phyloP scores from a whole-genome alignment of 2,329 filamentous ascomycete genomes.

The Passalora sequoiae region DNA sequence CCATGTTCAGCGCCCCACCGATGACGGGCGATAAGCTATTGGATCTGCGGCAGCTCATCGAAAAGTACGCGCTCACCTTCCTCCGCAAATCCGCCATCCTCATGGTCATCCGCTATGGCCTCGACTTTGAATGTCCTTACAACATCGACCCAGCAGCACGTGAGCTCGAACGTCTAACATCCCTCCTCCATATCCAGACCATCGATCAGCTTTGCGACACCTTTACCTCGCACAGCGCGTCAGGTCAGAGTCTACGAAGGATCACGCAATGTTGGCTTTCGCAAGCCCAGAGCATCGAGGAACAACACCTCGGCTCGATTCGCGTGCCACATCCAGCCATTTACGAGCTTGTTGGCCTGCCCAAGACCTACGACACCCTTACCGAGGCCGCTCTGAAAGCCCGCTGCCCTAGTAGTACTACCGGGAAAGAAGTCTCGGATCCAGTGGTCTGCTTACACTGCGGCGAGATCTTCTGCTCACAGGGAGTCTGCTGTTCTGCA shows the following conservation, averaged over 20 bases:
- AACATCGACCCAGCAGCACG: conserved; percentile 26
- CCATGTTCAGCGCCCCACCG: background rate
- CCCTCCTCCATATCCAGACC: conserved; percentile 67
- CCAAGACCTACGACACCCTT: conserved; percentile 83
- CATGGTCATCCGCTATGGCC: conserved; percentile 79
- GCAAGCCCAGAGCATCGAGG: conserved; percentile 41
- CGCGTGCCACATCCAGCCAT: conserved; percentile 77
- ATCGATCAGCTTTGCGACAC: conserved; percentile 72
- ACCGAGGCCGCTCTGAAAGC: conserved; percentile 85
- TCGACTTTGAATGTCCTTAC: conserved; percentile 70
- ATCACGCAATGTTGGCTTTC: conserved; percentile 68
- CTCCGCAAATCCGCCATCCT: conserved; percentile 79
- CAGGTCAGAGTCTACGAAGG: conserved; percentile 40
- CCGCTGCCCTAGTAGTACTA: conserved; percentile 74
- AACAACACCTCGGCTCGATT: conserved; percentile 28
- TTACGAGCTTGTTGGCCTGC: conserved; percentile 87
- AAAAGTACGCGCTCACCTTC: conserved; percentile 84
- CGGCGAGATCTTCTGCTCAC: conserved; percentile 92
- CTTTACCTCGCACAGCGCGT: conserved; percentile 41
- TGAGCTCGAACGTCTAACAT: conserved; percentile 77
- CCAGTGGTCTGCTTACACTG: conserved; percentile 91
- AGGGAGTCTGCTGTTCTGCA: conserved; percentile 84
- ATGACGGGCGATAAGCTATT: background rate
- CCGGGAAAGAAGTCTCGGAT: conserved; percentile 84
- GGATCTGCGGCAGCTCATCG: conserved; percentile 44